Evolutionary conservation across 2,329 filamentous ascomycete genomes (phyloP).

Genomic region (Penicillium sp.): DNA sequence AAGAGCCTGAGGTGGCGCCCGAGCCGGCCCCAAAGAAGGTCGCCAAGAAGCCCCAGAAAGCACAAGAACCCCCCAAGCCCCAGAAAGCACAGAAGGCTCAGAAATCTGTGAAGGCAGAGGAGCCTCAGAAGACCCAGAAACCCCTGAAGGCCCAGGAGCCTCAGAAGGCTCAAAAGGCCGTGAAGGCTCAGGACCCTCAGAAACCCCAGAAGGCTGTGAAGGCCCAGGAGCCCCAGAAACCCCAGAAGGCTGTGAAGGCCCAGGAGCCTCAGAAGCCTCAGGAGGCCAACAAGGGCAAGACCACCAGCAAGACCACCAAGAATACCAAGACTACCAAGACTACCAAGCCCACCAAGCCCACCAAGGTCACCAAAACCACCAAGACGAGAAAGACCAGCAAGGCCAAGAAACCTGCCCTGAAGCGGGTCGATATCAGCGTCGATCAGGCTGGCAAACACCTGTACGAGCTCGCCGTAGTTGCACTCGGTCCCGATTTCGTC

Average conservation of each 20-base stretch:
- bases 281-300: too few relatives aligned
- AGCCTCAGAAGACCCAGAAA: background rate
- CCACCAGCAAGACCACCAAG: background rate
- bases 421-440: slow-evolving; percentile 7
- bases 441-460: slow-evolving; percentile 10
- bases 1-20: slow-evolving; percentile 1
- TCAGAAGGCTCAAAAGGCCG: too few relatives aligned
- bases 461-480: slow-evolving; percentile 8
- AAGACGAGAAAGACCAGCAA: background rate
- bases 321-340: slow-evolving; percentile 1
- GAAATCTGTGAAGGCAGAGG: background rate
- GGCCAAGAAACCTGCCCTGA: background rate
- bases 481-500: slow-evolving; percentile 12
- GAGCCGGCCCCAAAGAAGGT: background rate
- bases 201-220: background rate
- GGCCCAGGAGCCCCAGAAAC: background rate
- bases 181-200: background rate
- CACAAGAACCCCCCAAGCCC: slow-evolving; percentile 1
- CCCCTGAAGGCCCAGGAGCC: background rate
- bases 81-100: background rate
- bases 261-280: background rate
- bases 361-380: background rate
- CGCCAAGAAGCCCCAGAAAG: background rate
- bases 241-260: slow-evolving; percentile 2
- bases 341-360: background rate